A percentile compares a stretch with the other conserved stretches of the same genome.
Conservation (phyloP, 2,329 filamentous ascomycete species). For the Fusarium beomiforme region DNA sequence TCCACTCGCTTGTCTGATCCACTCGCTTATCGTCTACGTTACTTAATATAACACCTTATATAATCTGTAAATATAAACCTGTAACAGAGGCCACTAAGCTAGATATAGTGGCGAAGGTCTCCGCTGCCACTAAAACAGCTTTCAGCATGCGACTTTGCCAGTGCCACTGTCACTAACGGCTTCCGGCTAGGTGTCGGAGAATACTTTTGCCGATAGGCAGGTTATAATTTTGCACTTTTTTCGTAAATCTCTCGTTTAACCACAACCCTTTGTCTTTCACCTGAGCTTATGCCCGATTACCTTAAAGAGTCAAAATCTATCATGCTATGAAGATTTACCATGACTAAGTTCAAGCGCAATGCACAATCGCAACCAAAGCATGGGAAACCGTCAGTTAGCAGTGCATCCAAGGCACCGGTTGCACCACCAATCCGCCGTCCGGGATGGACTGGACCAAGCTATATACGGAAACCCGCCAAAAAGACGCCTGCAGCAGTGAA, state of each 20-base stretch:
- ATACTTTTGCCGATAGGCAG: neutral
- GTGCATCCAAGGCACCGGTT: slow-evolving; percentile 9
- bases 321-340: rapidly evolving
- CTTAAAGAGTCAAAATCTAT: neutral
- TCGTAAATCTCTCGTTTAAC: neutral
- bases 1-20: no score
- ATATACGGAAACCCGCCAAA: slow-evolving; percentile 8
- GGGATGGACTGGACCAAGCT: slow-evolving; percentile 12
- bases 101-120: neutral
- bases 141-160: neutral
- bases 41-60: no score
- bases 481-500: neutral
- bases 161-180: neutral
- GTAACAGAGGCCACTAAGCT: no score
- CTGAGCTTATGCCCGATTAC: neutral
- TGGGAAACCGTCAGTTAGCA: neutral
- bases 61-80: no score
- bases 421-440: slow-evolving; percentile 8
- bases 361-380: slow-evolving; percentile 19
- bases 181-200: neutral
- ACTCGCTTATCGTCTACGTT: no score
- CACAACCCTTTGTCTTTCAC: neutral
- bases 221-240: neutral
- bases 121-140: neutral
- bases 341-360: slow-evolving; percentile 8